phyloP scores from a whole-genome alignment of 805 yeast species.

The Diddensiella transvaalensis region DNA sequence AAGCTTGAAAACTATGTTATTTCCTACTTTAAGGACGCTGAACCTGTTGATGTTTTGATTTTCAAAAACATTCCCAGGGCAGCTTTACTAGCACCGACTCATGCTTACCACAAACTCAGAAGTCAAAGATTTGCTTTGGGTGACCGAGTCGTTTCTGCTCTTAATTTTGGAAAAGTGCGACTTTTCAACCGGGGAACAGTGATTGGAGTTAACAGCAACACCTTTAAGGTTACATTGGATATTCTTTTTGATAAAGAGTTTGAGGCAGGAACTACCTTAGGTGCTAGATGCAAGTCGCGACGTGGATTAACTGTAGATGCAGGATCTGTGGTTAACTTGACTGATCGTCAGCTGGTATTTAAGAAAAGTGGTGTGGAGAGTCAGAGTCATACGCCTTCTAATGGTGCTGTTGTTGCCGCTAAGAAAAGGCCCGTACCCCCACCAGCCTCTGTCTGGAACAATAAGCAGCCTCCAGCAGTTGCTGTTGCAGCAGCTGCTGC shows the following conservation, averaged over 20 bases:
- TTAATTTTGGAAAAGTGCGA: slow-evolving; percentile 87
- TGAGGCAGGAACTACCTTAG: slow-evolving; percentile 76
- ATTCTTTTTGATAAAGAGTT: slow-evolving; percentile 81
- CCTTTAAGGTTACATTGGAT: slow-evolving; percentile 54
- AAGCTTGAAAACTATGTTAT: slow-evolving; percentile 63
- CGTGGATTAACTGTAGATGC: slow-evolving; percentile 86
- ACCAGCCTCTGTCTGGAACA: slow-evolving; percentile 7
- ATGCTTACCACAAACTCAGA: slow-evolving; percentile 66
- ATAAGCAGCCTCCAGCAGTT: not conserved
- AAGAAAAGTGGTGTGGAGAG: slow-evolving; percentile 51
- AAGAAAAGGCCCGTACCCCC: not conserved
- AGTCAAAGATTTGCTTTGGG: slow-evolving; percentile 80
- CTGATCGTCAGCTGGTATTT: slow-evolving; percentile 69
- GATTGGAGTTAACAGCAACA: slow-evolving; percentile 61
- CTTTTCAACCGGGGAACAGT: slow-evolving; percentile 87
- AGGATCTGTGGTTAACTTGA: slow-evolving; percentile 71
- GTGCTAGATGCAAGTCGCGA: slow-evolving; percentile 69
- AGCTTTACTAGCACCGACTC: slow-evolving; percentile 74
- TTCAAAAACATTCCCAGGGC: slow-evolving; percentile 79
- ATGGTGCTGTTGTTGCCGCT: not conserved
- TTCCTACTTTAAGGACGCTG: slow-evolving; percentile 38
- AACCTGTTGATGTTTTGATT: slow-evolving; percentile 48
- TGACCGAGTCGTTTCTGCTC: slow-evolving; percentile 82
- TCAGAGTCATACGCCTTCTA: no score
- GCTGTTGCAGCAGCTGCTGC: slow-evolving; percentile 9